A percentile compares a stretch with the other conserved stretches of the same genome.
Conservation (phyloP, 306 rosid species). For the Cercis canadensis region DNA sequence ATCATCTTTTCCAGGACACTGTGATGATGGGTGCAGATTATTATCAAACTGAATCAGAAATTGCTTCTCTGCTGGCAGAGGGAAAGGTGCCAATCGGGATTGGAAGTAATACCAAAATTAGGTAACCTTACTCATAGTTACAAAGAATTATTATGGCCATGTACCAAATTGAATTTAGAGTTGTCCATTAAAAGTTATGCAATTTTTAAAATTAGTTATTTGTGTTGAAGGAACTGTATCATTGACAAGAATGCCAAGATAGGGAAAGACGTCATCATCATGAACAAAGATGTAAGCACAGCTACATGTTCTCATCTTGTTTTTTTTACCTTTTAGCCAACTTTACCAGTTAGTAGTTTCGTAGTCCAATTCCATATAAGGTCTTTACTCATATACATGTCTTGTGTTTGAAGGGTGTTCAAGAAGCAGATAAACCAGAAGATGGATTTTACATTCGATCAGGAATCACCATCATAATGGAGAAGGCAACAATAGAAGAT, state of each 20-base stretch:
- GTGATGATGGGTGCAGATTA: slow-evolving; percentile 95
- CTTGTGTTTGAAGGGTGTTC: slow-evolving; percentile 60
- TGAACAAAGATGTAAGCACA: slow-evolving; percentile 80
- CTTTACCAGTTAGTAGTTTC: background rate
- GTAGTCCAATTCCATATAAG: background rate
- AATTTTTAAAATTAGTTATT: background rate
- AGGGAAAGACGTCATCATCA: slow-evolving; percentile 73
- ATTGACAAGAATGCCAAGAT: slow-evolving; percentile 92
- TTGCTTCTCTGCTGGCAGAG: slow-evolving; percentile 73
- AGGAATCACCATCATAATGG: slow-evolving; percentile 72
- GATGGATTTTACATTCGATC: slow-evolving; percentile 84
- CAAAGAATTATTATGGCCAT: slow-evolving; percentile 10
- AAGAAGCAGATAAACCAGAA: slow-evolving; percentile 85
- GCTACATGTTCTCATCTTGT: slow-evolving; percentile 19
- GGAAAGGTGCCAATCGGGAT: slow-evolving; percentile 88
- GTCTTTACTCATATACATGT: slow-evolving; percentile 5
- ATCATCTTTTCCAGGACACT: slow-evolving; percentile 59
- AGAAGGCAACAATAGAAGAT: slow-evolving; percentile 78
- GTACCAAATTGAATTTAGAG: slow-evolving; percentile 1
- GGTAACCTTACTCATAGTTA: slow-evolving; percentile 47
- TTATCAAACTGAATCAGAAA: slow-evolving; percentile 96
- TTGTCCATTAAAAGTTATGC: slow-evolving; percentile 27
- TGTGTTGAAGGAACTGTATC: slow-evolving; percentile 72
- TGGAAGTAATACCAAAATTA: slow-evolving; percentile 77
- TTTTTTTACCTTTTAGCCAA: slow-evolving; percentile 24